These are phyloP conservation scores for Septoria linicola DNA, from an alignment of 2,329 filamentous ascomycete genomes.

Conservation along the genomic window DNA sequence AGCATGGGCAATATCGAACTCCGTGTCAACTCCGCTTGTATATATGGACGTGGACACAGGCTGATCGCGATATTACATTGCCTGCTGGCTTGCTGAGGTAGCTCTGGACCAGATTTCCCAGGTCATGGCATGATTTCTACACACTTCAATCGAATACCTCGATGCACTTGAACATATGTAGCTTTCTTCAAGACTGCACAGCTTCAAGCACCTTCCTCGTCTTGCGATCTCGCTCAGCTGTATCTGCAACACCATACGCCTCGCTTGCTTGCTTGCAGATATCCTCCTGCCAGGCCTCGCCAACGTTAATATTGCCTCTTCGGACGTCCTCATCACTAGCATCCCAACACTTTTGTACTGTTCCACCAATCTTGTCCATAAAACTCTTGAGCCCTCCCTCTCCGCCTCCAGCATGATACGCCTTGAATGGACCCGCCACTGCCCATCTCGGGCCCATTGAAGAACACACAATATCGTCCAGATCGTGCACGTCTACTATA, in stretches of 20 bases:
- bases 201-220: constrained; percentile 46
- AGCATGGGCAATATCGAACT: too few species aligned
- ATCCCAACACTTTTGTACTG: constrained; percentile 56
- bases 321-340: constrained; percentile 43
- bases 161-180: too few species aligned
- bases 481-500: constrained; percentile 53
- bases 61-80: too few species aligned
- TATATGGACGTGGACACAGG: too few species aligned
- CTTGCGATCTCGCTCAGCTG: constrained; percentile 42
- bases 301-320: constrained; percentile 39
- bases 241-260: constrained; percentile 49
- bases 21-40: background rate
- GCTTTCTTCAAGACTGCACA: constrained; percentile 28
- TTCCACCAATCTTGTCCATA: constrained; percentile 57
- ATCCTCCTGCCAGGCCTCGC: constrained; percentile 48
- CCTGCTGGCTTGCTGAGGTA: too few species aligned
- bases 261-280: constrained; percentile 49
- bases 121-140: too few species aligned
- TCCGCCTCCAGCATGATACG: constrained; percentile 60
- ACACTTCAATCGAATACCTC: too few species aligned
- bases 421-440: constrained; percentile 57
- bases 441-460: constrained; percentile 57
- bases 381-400: constrained; percentile 53
- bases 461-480: constrained; percentile 54
- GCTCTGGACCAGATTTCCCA: too few species aligned